Evolutionary conservation across 1,284 basidiomycete species (phyloP), one percentile per base, ranked within the genome.

Genomic region (Moesziomyces globuligerus): DNA sequence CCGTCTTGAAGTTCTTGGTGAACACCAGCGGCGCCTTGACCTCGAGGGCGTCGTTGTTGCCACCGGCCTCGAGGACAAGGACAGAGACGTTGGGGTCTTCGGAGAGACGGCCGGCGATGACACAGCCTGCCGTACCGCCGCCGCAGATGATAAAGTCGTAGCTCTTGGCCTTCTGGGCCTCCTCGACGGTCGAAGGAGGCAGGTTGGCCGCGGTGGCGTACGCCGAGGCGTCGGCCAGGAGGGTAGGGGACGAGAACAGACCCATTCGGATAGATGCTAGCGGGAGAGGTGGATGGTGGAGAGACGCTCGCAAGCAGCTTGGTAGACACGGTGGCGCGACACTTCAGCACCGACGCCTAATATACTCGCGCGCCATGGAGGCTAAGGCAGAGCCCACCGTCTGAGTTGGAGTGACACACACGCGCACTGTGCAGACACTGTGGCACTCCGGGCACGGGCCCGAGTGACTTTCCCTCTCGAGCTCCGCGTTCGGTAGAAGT

Each of bases 61-160:
- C 64, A 18, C 75, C 75, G 17, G 75, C 75, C 26, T 78, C 75
- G 45, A 79, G 49, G 4, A 79, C 64, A 32, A 72, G 64, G 25
- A 79, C 76, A 10, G 54, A 55, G 38, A 69, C 61, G 36, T 58
- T 62, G 36, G 69, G 55, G 28, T 79, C 57, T 32, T 77, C 75
- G 21, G 57, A 62, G 34, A 79, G 67, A 23, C 76, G 58, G 41
- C 46, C 56, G 18, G 76, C 75, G 7, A 79, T 49, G 8, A 73
- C 75, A 20, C 68, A 72, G n/a, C 76, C 76, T 3, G 75, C 75
- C 0, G 75, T 78, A 18, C 75, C 75, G 20, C 55, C 72, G 18
- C 76, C 76, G 28, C 76, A 57, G 47, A 78, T 62, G 58, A 78
- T 61, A 34, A 59, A 72, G 37, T 72, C 70, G 56, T 72, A 72